phyloP scores from a whole-genome alignment of 1,284 basidiomycete genomes.

The Ustilago trichophora region DNA sequence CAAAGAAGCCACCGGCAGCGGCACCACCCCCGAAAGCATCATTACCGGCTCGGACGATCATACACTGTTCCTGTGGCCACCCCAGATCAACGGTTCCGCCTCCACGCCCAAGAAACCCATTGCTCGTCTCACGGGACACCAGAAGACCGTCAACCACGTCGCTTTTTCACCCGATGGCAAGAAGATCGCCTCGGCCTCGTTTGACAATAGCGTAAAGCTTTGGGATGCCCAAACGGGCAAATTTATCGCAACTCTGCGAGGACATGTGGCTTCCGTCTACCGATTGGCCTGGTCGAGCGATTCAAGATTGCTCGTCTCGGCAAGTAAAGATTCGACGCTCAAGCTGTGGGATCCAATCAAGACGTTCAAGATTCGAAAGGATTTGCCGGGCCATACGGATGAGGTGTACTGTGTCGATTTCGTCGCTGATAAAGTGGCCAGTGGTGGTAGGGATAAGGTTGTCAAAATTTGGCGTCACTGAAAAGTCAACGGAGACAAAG shows the following conservation, averaged over 20 bases:
- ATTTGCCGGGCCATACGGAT: constrained; percentile 94
- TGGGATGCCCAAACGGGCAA: constrained; percentile 87
- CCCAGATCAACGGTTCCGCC: constrained; percentile 48
- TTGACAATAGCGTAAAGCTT: constrained; percentile 88
- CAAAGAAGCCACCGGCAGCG: constrained; percentile 79
- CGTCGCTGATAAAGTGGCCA: constrained; percentile 90
- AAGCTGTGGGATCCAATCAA: constrained; percentile 63
- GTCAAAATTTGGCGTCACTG: constrained; percentile 70
- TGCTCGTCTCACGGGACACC: constrained; percentile 89
- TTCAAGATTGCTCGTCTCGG: constrained; percentile 87
- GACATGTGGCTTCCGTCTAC: constrained; percentile 94
- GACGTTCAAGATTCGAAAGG: constrained; percentile 80
- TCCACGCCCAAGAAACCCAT: constrained; percentile 78
- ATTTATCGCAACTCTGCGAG: constrained; percentile 77
- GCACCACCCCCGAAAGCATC: constrained; percentile 76
- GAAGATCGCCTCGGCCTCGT: constrained; percentile 88
- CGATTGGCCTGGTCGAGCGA: constrained; percentile 94
- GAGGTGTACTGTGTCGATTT: constrained; percentile 91
- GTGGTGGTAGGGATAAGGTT: constrained; percentile 78
- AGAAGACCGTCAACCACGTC: constrained; percentile 94
- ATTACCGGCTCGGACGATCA: constrained; percentile 89
- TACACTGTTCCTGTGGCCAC: constrained; percentile 71
- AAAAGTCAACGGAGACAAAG: neutral
- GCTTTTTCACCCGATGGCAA: constrained; percentile 93
- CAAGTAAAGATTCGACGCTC: constrained; percentile 92